phyloP scores from a whole-genome alignment of 345 rosid genomes.

The Mallotus nudiflorus region DNA sequence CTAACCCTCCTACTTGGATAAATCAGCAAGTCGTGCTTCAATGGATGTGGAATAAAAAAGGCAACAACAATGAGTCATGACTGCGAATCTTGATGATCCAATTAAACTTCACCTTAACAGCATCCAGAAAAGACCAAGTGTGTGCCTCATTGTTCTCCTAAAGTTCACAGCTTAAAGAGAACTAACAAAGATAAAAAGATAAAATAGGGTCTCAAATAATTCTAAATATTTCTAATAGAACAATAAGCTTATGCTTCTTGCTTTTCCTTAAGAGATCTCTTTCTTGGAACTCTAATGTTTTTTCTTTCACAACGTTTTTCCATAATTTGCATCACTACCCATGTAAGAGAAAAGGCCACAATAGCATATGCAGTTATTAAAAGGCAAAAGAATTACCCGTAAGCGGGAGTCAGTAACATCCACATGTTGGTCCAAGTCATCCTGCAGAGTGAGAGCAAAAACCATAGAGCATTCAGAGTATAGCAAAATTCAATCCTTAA shows the following conservation, averaged over 20 bases:
- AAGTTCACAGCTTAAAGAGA: not conserved
- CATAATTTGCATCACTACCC: not conserved
- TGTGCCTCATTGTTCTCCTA: not conserved
- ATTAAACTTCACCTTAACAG: not conserved
- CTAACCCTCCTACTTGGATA: not conserved
- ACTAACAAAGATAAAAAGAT: not conserved
- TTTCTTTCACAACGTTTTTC: not conserved
- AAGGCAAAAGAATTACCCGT: constrained; percentile 49
- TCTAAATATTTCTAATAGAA: not conserved
- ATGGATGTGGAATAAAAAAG: not conserved
- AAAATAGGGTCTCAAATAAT: not conserved
- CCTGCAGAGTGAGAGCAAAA: constrained; percentile 48
- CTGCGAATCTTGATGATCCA: not conserved
- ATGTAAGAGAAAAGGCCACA: not conserved
- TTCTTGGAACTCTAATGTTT: not conserved
- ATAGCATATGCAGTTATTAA: not conserved
- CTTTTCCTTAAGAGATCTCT: not conserved
- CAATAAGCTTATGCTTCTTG: not conserved
- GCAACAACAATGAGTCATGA: not conserved
- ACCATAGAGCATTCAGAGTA: not conserved
- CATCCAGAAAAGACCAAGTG: not conserved
- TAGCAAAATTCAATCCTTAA: not conserved
- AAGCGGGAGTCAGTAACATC: constrained; percentile 89
- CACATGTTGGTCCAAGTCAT: constrained; percentile 85
- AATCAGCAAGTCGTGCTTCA: not conserved